Evolutionary conservation across 768 basidiomycete species (phyloP).

Genomic region (Tulasnella sp.): DNA sequence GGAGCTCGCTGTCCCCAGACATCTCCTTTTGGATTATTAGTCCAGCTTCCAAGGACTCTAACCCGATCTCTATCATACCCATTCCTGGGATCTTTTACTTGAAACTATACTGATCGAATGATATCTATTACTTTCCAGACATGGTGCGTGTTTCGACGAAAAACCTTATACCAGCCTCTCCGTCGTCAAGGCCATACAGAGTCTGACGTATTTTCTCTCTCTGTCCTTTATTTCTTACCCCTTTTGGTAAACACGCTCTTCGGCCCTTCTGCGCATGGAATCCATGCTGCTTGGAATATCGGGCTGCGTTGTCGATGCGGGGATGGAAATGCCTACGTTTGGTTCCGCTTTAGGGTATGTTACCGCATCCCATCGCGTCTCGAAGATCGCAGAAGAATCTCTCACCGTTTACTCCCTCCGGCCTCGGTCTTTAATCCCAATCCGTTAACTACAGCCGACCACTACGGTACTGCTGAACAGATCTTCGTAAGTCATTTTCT

Average conservation of each 20-base stretch:
- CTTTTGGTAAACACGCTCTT: neutral
- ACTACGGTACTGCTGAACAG: constrained; percentile 79
- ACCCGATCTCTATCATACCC: neutral
- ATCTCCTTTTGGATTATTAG: neutral
- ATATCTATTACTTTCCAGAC: constrained; percentile 38
- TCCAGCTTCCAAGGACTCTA: neutral
- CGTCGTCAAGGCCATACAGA: neutral
- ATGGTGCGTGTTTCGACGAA: constrained; percentile 45
- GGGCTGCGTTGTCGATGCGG: neutral
- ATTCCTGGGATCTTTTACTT: neutral
- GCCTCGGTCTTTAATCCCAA: neutral
- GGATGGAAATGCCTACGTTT: neutral
- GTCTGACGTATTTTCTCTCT: constrained; percentile 15
- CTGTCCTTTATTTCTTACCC: neutral
- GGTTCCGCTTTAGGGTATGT: constrained; percentile 11
- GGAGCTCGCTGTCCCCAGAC: neutral
- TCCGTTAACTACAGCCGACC: constrained; percentile 55
- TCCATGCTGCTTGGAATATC: neutral
- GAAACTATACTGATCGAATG: constrained; percentile 17
- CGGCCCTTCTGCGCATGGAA: neutral
- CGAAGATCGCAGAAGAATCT: neutral
- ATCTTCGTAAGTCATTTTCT: constrained; percentile 55
- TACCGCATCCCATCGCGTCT: neutral
- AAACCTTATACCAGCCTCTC: constrained; percentile 6
- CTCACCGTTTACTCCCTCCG: neutral